Evolutionary conservation across 2,329 filamentous ascomycete species (phyloP).

Genomic region (Ophiocordyceps australis): DNA sequence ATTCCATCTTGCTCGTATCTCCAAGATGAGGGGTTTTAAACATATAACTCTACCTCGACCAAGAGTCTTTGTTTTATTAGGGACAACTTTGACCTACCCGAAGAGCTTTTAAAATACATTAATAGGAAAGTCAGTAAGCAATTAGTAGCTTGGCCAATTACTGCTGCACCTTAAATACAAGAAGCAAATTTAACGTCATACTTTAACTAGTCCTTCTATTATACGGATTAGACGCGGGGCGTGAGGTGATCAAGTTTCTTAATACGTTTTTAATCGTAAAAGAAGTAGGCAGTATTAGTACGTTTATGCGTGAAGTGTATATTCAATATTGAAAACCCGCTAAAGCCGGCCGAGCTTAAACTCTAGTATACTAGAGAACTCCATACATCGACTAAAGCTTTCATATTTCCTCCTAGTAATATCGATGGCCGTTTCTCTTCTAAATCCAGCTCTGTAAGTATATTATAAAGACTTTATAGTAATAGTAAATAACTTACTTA

Average conservation of each 20-base stretch:
- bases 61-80: no score
- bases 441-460: no score
- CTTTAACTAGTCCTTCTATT: slow-evolving; percentile 4
- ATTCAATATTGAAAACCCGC: slow-evolving; percentile 2
- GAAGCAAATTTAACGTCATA: neutral
- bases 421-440: no score
- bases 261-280: slow-evolving; percentile 1
- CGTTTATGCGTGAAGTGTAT: slow-evolving; percentile 1
- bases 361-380: no score
- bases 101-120: slow-evolving; percentile 17
- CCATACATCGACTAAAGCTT: no score
- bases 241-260: slow-evolving; percentile 3
- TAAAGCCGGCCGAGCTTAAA: no score
- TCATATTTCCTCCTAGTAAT: no score
- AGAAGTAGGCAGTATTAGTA: slow-evolving; percentile 1
- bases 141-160: slow-evolving; percentile 1
- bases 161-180: neutral
- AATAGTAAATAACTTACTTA: no score
- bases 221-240: slow-evolving; percentile 1
- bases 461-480: no score
- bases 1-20: no score
- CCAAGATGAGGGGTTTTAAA: no score
- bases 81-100: slow-evolving; percentile 27
- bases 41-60: no score
- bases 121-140: slow-evolving; percentile 1